Base-by-base conservation (phyloP, 2,329 filamentous ascomycete species). In the Aspergillus caelatus region DNA sequence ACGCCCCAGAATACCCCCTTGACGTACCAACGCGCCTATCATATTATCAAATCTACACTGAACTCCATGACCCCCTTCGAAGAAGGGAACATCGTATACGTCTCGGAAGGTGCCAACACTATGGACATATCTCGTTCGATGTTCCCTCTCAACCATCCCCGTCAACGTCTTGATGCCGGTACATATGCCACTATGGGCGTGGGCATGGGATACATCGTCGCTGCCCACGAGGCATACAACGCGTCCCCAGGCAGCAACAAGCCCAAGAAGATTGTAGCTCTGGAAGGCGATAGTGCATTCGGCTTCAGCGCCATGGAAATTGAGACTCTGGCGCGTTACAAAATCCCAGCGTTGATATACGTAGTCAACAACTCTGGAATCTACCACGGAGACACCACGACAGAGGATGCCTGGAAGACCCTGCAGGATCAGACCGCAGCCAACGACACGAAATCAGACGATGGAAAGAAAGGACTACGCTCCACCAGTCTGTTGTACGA, bases 171-270 rank as follows among this genome's bases (percentile, higher is more conserved):
- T 26, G 85, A 88, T 71, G 85, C 85, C 3, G 85, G 85, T 1
- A 87, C 85, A 0, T 83, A 86, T 64, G 85, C 84, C 4, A 87
- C 85, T 1, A 87, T 88, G 86, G 86, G 85, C 1, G 82, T 87
- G 0, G 85, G 85, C 0, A 72, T 87, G 30, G 85, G 84, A 1
- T 87, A 87, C 66, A 82, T 84, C 4, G 83, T 87, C 57, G 86
- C 85, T 10, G 84, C 85, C 0, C 81, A 85, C 67, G 81, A 81
- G 53, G 85, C 85, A 0, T 86, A 86, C 74, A 86, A 87, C 65
- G 66, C 81, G 1, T 74, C 77, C 11, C 67, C 70, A 4, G 75
- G 83, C n/a, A 36, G 39, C 32, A 54, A 28, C 6, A 66, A 65
- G 32, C 71, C 71, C 11, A 87, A 86, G 72, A 86, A 86, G 64